Evolutionary conservation across 2,329 filamentous ascomycete genomes (phyloP).

Genomic region (Sporothrix protearum): DNA sequence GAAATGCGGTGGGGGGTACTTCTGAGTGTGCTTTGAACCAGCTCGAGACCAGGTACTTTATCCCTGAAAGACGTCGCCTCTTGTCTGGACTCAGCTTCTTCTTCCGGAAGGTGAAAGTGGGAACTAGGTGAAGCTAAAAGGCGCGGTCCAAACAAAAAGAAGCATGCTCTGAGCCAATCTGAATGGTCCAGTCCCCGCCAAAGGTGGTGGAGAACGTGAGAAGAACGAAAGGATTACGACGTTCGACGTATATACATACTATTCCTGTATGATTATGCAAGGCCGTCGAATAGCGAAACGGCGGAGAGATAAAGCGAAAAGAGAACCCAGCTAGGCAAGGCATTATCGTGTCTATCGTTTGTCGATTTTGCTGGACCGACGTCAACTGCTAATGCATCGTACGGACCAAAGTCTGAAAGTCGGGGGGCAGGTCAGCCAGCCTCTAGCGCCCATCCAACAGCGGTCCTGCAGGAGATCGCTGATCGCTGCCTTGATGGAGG

Average conservation of each 20-base stretch:
- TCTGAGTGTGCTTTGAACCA: neutral
- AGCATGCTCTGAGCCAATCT: neutral
- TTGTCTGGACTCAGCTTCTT: neutral
- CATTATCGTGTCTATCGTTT: neutral
- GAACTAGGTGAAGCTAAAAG: neutral
- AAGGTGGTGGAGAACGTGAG: neutral
- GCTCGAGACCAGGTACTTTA: neutral
- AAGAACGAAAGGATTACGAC: neutral
- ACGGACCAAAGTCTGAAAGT: too few species aligned
- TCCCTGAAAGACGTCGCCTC: neutral
- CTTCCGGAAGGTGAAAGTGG: conserved; percentile 1
- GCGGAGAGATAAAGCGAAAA: neutral
- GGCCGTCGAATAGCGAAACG: neutral
- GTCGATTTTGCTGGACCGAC: neutral
- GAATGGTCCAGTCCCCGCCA: neutral
- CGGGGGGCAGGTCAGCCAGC: neutral
- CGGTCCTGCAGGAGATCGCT: neutral
- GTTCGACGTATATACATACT: too few species aligned
- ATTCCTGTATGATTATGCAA: too few species aligned
- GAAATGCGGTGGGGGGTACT: neutral
- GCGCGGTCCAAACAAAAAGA: neutral
- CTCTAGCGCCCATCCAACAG: neutral
- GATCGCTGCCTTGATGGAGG: neutral
- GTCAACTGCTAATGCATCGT: neutral
- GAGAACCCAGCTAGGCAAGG: neutral